phyloP scores from a whole-genome alignment of 2,329 filamentous ascomycete genomes.

The Lecanoromycetidae sp. region DNA sequence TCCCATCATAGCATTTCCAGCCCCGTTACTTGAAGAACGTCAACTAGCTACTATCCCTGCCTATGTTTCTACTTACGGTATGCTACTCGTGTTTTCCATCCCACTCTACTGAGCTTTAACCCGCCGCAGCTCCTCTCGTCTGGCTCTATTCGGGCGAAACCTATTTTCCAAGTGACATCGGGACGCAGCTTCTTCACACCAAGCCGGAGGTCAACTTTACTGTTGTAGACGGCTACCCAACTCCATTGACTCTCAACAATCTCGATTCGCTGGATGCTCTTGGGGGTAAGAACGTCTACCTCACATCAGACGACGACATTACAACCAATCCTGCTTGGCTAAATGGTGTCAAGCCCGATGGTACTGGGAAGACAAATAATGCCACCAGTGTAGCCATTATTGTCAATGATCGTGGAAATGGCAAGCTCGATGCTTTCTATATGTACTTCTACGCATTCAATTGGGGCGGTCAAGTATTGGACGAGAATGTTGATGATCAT shows the following conservation, averaged over 20 bases:
- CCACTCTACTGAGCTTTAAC: not conserved
- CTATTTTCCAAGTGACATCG: constrained; percentile 40
- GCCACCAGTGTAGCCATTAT: constrained; percentile 44
- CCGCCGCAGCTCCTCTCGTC: constrained; percentile 35
- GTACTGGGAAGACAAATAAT: constrained; percentile 37
- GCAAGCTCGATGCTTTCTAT: constrained; percentile 48
- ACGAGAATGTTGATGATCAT: constrained; percentile 44
- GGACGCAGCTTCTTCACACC: constrained; percentile 35
- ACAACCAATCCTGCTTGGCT: constrained; percentile 37
- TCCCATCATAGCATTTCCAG: not conserved
- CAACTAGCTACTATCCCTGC: constrained; percentile 27
- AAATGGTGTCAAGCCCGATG: constrained; percentile 42
- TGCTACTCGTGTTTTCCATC: not conserved
- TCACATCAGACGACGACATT: constrained; percentile 40
- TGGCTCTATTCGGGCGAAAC: constrained; percentile 39
- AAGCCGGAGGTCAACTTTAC: constrained; percentile 34
- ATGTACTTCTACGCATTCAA: constrained; percentile 48
- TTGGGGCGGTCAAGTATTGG: constrained; percentile 40
- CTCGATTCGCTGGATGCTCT: constrained; percentile 36
- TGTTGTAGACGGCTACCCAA: constrained; percentile 27
- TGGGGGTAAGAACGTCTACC: constrained; percentile 34
- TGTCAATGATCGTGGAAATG: constrained; percentile 43
- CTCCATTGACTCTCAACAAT: constrained; percentile 36
- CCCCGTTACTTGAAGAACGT: constrained; percentile 3
- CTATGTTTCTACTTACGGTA: constrained; percentile 37